phyloP scores from a whole-genome alignment of 805 yeast genomes.

The Sugiyamaella lignohabitans region DNA sequence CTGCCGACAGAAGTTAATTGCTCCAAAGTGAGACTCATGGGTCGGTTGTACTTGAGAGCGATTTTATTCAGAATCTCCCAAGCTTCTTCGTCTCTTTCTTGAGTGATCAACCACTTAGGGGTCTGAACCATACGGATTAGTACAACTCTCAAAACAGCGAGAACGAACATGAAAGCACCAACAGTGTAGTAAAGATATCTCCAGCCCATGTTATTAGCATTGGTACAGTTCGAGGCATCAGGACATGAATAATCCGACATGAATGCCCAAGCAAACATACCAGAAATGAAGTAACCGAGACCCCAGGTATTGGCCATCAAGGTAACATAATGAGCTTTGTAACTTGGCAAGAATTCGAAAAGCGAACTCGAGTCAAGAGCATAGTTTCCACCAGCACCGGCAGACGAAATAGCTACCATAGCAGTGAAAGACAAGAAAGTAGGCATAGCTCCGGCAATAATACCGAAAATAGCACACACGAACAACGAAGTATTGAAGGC shows the following conservation, averaged over 20 bases:
- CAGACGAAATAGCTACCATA: conserved; percentile 29
- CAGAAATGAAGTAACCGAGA: conserved; percentile 50
- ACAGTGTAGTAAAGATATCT: conserved; percentile 48
- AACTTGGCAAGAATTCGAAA: conserved; percentile 46
- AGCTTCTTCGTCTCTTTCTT: conserved; percentile 47
- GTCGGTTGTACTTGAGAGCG: conserved; percentile 41
- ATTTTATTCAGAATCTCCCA: conserved; percentile 38
- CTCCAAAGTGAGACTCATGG: conserved; percentile 41
- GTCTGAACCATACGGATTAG: conserved; percentile 44
- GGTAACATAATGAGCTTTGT: conserved; percentile 45
- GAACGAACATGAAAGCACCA: conserved; percentile 46
- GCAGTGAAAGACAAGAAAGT: conserved; percentile 44
- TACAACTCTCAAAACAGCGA: conserved; percentile 44
- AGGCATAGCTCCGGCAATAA: conserved; percentile 45
- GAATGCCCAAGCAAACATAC: conserved; percentile 49
- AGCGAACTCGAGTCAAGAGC: conserved; percentile 48
- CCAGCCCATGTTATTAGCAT: conserved; percentile 51
- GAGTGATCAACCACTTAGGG: conserved; percentile 47
- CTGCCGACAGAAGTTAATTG: conserved; percentile 43
- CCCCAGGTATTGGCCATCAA: conserved; percentile 57
- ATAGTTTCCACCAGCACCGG: conserved; percentile 51
- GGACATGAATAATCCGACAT: conserved; percentile 45
- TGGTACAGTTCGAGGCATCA: conserved; percentile 38
- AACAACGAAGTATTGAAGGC: conserved; percentile 47
- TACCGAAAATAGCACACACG: conserved; percentile 43